Percentiles rank a stretch among this genome's conserved stretches.
phyloP scores from a whole-genome alignment of 805 yeast genomes.

The Candida quercuum region DNA sequence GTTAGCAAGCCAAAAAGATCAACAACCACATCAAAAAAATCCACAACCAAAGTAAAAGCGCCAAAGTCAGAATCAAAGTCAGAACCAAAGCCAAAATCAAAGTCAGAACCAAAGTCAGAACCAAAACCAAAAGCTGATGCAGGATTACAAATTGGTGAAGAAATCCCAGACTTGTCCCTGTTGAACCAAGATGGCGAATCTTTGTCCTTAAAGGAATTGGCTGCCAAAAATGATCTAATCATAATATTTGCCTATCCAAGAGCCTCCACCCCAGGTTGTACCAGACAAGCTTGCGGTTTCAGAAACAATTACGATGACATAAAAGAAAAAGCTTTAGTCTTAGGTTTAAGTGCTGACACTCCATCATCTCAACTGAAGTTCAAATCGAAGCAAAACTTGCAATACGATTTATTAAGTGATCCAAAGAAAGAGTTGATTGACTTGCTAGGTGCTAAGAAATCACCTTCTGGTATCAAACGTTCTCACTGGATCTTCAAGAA shows the following conservation, averaged over 20 bases:
- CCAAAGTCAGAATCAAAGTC: too few species aligned
- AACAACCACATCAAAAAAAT: background rate
- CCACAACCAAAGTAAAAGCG: slow-evolving; percentile 3
- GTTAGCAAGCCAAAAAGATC: slow-evolving; percentile 18
- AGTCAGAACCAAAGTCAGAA: slow-evolving; percentile 7
- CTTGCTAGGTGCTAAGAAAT: slow-evolving; percentile 76
- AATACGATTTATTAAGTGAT: slow-evolving; percentile 73
- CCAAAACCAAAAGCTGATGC: background rate
- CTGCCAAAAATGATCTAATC: slow-evolving; percentile 37
- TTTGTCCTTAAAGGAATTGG: slow-evolving; percentile 41
- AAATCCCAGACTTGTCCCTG: slow-evolving; percentile 59
- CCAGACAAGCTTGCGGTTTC: slow-evolving; percentile 89
- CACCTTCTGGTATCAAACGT: slow-evolving; percentile 70
- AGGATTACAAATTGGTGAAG: slow-evolving; percentile 49
- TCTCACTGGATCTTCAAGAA: slow-evolving; percentile 90
- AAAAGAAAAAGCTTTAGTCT: slow-evolving; percentile 51
- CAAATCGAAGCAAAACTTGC: slow-evolving; percentile 64
- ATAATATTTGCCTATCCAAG: slow-evolving; percentile 77
- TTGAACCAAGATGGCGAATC: slow-evolving; percentile 66
- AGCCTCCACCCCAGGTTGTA: slow-evolving; percentile 95
- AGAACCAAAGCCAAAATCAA: background rate
- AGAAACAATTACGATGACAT: slow-evolving; percentile 58
- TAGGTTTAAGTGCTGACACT: slow-evolving; percentile 82
- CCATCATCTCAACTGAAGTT: slow-evolving; percentile 74
- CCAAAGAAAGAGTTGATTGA: slow-evolving; percentile 66